Base-by-base conservation (phyloP, 2,329 filamentous ascomycete species). In the Didymella sp. region DNA sequence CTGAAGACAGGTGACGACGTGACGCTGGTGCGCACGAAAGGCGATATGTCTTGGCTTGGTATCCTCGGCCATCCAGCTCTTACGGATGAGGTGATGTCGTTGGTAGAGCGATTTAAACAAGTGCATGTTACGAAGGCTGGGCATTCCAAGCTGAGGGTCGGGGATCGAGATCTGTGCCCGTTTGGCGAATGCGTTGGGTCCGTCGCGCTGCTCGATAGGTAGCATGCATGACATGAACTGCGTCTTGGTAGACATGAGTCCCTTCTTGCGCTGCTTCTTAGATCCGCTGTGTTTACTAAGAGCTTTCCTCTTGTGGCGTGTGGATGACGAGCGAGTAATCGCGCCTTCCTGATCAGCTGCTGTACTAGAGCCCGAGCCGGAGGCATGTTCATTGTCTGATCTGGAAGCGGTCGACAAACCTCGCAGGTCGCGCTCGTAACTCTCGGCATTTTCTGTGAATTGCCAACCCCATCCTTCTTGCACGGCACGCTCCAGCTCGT, bases 381-480 rank as follows among this genome's bases (percentile, higher is more conserved):
- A 33, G 22, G 30, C 31, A 21, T 50, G 44, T 54, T 76, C 81
- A n/a, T 69, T 74, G 41, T 82, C 80, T 4, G 72, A 75, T 52
- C 74, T 76, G 4, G 72, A 64, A 8, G 47, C 47, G n/a, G 63
- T 41, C 13, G 59, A 60, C 17, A 84, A 75, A 51, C 87, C 83
- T 3, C 90, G 91, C 45, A 97, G 77, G 72, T 99, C 93, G 56
- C 86, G 84, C 75, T 99, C 95, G 52, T 84, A 91, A 22, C 90
- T 91, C 50, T 90, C 85, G 4, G 83, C 76, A 0, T 89, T 90
- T 52, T 87, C 85, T 0, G 93, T 91, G 71, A 94, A 91, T 73
- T 99, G 95, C 92, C 95, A 99, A 13, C 93, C 95, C 95, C 95
- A 99, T 13, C 95, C 95, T 79, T 98, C 91, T 38, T 82, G 81